Evolutionary conservation across 1,284 basidiomycete species (phyloP).

Genomic region (Papiliotrema terrestris): DNA sequence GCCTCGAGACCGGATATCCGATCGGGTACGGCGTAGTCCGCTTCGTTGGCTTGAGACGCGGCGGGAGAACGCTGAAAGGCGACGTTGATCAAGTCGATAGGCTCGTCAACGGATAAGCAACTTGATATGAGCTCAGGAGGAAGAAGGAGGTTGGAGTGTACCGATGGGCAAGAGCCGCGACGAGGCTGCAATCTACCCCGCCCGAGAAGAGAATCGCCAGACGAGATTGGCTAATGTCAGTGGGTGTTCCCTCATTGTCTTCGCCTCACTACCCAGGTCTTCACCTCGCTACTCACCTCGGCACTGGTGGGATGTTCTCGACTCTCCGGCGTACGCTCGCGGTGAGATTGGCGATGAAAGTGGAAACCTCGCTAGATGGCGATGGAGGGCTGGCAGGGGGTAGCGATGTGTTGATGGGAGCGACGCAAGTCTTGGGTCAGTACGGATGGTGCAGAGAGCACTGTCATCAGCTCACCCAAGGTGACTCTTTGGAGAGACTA

Average conservation of each 20-base stretch:
- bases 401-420: conserved; percentile 23
- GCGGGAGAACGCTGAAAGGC: conserved; percentile 91
- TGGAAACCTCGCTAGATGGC: conserved; percentile 20
- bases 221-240: conserved; percentile 48
- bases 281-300: background rate
- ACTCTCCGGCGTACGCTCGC: conserved; percentile 50
- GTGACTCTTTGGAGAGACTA: background rate
- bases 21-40: conserved; percentile 71
- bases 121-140: conserved; percentile 48
- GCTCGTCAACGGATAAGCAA: conserved; percentile 65
- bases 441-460: background rate
- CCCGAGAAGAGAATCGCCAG: conserved; percentile 92
- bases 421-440: conserved; percentile 8
- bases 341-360: conserved; percentile 44
- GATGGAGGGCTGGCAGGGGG: conserved; percentile 8
- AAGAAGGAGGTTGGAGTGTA: conserved; percentile 42
- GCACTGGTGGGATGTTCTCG: conserved; percentile 48
- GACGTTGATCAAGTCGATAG: conserved; percentile 93
- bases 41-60: conserved; percentile 9
- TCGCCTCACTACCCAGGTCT: background rate
- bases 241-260: background rate
- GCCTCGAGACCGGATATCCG: conserved; percentile 74
- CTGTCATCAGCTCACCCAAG: background rate
- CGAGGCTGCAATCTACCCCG: conserved; percentile 85
- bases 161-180: conserved; percentile 76